A percentile compares a stretch with the other conserved stretches of the same genome.
Conservation (phyloP, 805 yeast species). For the Starmerella sp. region DNA sequence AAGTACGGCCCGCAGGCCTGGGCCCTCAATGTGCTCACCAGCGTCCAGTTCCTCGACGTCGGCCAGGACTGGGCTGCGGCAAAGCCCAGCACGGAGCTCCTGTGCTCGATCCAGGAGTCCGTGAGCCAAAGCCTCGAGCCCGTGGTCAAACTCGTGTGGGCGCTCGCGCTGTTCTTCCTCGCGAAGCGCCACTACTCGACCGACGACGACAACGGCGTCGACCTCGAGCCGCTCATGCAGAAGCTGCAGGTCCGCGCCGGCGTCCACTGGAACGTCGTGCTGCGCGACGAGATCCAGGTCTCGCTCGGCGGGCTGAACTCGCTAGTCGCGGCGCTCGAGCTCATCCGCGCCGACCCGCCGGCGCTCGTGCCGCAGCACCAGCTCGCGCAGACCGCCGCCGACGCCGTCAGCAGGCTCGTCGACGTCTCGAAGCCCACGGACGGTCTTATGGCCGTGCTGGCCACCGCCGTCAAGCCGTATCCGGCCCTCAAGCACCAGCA, state of each 20-base stretch:
- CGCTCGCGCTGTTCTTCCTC: conserved; percentile 22
- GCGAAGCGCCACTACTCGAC: conserved; percentile 19
- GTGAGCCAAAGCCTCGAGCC: conserved; percentile 5
- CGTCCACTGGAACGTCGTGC: conserved; percentile 18
- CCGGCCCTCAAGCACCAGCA: conserved; percentile 39
- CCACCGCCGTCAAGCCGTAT: conserved; percentile 34
- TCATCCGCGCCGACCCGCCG: conserved; percentile 2
- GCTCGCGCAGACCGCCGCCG: conserved; percentile 23
- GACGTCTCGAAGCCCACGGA: conserved; percentile 16
- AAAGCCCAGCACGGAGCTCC: conserved; percentile 13
- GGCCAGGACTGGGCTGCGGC: conserved; percentile 22
- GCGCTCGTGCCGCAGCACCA: conserved; percentile 5
- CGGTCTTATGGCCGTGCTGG: conserved; percentile 28
- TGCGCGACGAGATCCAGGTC: conserved; percentile 10
- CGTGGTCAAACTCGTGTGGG: conserved; percentile 25
- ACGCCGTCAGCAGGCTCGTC: conserved; percentile 17
- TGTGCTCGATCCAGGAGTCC: conserved; percentile 18
- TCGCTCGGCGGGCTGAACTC: conserved; percentile 7
- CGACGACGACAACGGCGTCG: conserved; percentile 9
- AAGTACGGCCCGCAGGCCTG: neutral
- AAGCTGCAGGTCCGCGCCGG: conserved; percentile 15
- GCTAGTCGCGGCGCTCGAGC: conserved; percentile 13
- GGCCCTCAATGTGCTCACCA: conserved; percentile 17
- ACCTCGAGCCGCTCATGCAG: conserved; percentile 14
- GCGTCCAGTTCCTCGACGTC: conserved; percentile 25